Evolutionary conservation across 352 stramenopile genomes (phyloP).

Genomic region (Globisporangium orthogonon): DNA sequence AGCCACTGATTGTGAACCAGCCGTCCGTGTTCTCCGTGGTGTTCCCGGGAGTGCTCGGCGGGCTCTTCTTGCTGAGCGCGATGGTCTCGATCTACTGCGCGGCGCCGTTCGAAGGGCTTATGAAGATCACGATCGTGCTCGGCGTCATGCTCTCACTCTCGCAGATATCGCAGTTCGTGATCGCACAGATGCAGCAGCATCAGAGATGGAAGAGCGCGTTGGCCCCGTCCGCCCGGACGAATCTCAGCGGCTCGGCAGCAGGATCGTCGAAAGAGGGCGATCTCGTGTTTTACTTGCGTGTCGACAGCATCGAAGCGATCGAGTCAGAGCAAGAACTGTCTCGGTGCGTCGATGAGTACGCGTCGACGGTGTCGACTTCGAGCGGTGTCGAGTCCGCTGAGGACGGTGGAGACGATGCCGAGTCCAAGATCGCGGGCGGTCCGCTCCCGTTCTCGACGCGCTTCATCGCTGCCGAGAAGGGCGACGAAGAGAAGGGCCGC

Average conservation of each 20-base stretch:
- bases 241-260: conserved; percentile 9
- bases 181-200: conserved; percentile 26
- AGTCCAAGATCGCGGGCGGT: conserved; percentile 38
- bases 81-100: conserved; percentile 68
- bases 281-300: conserved; percentile 39
- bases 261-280: conserved; percentile 22
- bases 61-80: conserved; percentile 71
- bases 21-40: conserved; percentile 55
- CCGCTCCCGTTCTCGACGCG: conserved; percentile 68
- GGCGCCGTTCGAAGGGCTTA: conserved; percentile 68
- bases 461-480: conserved; percentile 83
- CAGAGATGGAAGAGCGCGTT: conserved; percentile 15
- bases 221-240: neutral
- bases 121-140: conserved; percentile 85
- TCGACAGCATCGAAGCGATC: conserved; percentile 61
- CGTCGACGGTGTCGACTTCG: conserved; percentile 3
- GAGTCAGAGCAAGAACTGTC: conserved; percentile 43
- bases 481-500: conserved; percentile 71
- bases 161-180: conserved; percentile 60
- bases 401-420: conserved; percentile 1
- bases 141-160: conserved; percentile 72
- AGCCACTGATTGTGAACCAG: conserved; percentile 29
- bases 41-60: conserved; percentile 59
- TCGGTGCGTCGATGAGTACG: conserved; percentile 1
- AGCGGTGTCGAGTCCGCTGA: conserved; percentile 13